Evolutionary conservation across 176 grass and related monocot genomes (phyloP).

Genomic region (Calamus simplicifolius): DNA sequence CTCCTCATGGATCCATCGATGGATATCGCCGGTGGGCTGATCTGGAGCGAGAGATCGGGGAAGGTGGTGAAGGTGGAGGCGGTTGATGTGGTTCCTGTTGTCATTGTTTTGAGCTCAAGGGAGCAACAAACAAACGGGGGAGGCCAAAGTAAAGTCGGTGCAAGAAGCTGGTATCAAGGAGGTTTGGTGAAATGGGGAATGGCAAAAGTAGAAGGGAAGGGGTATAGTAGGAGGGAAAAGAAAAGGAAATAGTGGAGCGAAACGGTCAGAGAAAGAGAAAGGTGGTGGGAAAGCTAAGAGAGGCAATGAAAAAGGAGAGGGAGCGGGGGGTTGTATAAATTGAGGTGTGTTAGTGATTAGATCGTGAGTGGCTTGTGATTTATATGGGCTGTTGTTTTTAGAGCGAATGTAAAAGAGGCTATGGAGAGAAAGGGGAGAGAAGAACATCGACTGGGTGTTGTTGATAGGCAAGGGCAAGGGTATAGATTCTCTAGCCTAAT

Average conservation of each 20-base stretch:
- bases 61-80: constrained; percentile 35
- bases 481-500: constrained; percentile 22
- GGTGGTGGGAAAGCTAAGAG: constrained; percentile 45
- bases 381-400: constrained; percentile 36
- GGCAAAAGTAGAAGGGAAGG: constrained; percentile 28
- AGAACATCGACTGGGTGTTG: neutral
- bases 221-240: constrained; percentile 10
- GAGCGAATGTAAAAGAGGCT: constrained; percentile 15
- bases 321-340: constrained; percentile 24
- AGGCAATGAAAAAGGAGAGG: constrained; percentile 11
- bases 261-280: constrained; percentile 19
- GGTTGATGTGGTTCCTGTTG: neutral
- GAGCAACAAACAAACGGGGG: constrained; percentile 16
- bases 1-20: constrained; percentile 7
- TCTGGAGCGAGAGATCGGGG: constrained; percentile 71
- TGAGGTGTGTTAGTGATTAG: constrained; percentile 62
- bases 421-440: neutral
- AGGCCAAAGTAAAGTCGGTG: constrained; percentile 3
- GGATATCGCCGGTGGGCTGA: constrained; percentile 45
- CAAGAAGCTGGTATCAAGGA: constrained; percentile 7
- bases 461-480: neutral
- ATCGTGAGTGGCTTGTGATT: constrained; percentile 97
- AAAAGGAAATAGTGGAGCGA: constrained; percentile 25
- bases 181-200: constrained; percentile 8
- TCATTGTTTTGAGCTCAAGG: neutral